phyloP scores from a whole-genome alignment of 371 early-diverging fungal species.

The Mucor circinelloides region DNA sequence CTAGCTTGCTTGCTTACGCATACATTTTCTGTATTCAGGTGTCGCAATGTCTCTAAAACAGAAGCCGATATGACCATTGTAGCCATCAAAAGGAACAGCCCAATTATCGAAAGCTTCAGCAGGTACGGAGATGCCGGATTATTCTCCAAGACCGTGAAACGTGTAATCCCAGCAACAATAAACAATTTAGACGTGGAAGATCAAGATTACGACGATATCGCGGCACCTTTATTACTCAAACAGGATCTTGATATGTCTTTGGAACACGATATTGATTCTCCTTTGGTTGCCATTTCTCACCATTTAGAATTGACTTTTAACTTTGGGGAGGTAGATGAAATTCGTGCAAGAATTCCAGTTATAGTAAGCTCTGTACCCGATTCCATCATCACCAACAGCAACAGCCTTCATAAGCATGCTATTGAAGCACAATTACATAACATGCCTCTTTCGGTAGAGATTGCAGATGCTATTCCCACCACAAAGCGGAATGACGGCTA shows the following conservation, averaged over 20 bases:
- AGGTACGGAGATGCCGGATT: constrained; percentile 15
- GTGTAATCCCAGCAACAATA: constrained; percentile 17
- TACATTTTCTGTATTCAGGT: constrained; percentile 4
- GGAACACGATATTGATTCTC: constrained; percentile 13
- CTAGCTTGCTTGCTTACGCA: neutral
- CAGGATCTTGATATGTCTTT: neutral
- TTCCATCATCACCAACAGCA: neutral
- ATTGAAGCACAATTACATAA: constrained; percentile 14
- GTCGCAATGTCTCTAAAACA: constrained; percentile 30
- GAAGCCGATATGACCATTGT: constrained; percentile 26
- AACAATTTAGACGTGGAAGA: neutral
- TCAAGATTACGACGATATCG: neutral
- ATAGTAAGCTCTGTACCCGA: constrained; percentile 16
- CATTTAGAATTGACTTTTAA: constrained; percentile 27
- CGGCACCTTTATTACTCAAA: neutral
- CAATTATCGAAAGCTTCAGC: constrained; percentile 3
- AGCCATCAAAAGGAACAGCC: constrained; percentile 8
- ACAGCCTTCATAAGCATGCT: neutral
- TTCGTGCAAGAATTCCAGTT: constrained; percentile 20
- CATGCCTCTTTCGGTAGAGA: neutral
- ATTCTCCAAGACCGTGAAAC: constrained; percentile 20
- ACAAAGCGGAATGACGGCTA: neutral
- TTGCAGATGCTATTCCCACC: neutral
- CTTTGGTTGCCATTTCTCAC: constrained; percentile 14
- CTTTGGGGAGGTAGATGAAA: constrained; percentile 13